Percentiles rank a stretch among this genome's conserved stretches.
phyloP scores from a whole-genome alignment of 768 basidiomycete genomes.

The Russula sp. region DNA sequence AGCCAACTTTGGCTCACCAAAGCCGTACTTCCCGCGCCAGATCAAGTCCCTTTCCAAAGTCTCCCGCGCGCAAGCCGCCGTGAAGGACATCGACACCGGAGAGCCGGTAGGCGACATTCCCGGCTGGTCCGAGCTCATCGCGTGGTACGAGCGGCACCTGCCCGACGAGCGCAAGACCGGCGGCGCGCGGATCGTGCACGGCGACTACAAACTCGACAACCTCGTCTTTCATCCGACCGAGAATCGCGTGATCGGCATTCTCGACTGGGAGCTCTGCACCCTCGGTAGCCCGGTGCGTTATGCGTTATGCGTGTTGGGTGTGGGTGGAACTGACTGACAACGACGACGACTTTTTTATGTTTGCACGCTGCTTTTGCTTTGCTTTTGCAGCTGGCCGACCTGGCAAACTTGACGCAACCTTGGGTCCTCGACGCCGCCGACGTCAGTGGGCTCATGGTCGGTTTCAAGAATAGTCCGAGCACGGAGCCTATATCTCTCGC shows the following conservation, averaged over 20 bases:
- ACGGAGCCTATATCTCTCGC: constrained; percentile 59
- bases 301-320: background rate
- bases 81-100: constrained; percentile 56
- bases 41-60: constrained; percentile 82
- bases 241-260: constrained; percentile 86
- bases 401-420: constrained; percentile 83
- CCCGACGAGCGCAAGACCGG: constrained; percentile 74
- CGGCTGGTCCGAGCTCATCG: constrained; percentile 58
- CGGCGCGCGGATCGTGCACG: constrained; percentile 86
- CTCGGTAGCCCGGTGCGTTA: constrained; percentile 75
- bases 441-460: constrained; percentile 27
- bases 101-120: constrained; percentile 65
- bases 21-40: constrained; percentile 88
- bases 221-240: constrained; percentile 90
- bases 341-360: background rate
- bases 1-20: constrained; percentile 59
- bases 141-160: constrained; percentile 68
- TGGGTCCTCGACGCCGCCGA: constrained; percentile 54
- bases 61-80: constrained; percentile 68
- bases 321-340: background rate
- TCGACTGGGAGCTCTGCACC: constrained; percentile 98
- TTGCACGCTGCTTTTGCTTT: no score
- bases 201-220: constrained; percentile 98
- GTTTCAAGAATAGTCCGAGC: constrained; percentile 51
- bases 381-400: constrained; percentile 71